phyloP scores from a whole-genome alignment of 768 basidiomycete species.

The Cubamyces sp. region DNA sequence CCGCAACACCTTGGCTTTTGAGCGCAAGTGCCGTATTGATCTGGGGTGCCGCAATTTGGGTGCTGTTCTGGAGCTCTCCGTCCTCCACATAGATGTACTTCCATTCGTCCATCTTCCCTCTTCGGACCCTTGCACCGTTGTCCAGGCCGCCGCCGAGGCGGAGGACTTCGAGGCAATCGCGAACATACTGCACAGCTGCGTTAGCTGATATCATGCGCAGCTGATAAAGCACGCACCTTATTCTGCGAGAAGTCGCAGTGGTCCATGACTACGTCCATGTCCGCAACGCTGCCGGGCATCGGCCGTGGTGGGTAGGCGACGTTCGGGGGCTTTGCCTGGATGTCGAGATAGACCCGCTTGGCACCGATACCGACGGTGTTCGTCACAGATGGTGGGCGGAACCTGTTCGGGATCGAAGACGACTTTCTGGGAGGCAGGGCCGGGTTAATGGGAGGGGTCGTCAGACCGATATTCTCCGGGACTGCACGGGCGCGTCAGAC shows the following conservation, averaged over 20 bases:
- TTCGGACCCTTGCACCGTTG: slow-evolving; percentile 70
- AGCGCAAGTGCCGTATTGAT: slow-evolving; percentile 34
- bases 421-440: slow-evolving; percentile 64
- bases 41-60: slow-evolving; percentile 37
- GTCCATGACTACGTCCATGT: slow-evolving; percentile 90
- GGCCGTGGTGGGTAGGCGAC: slow-evolving; percentile 90
- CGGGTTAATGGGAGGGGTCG: slow-evolving; percentile 65
- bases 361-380: slow-evolving; percentile 76
- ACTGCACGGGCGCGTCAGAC: slow-evolving; percentile 47
- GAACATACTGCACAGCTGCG: slow-evolving; percentile 72
- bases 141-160: slow-evolving; percentile 91
- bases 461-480: slow-evolving; percentile 68
- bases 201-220: slow-evolving; percentile 14
- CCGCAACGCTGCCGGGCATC: slow-evolving; percentile 79
- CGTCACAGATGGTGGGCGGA: slow-evolving; percentile 52
- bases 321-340: slow-evolving; percentile 61
- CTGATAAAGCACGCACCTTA: slow-evolving; percentile 52
- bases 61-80: slow-evolving; percentile 42
- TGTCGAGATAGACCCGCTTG: slow-evolving; percentile 75
- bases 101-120: slow-evolving; percentile 82
- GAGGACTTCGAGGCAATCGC: slow-evolving; percentile 94
- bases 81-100: slow-evolving; percentile 86
- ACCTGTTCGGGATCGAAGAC: slow-evolving; percentile 50
- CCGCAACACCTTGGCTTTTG: slow-evolving; percentile 38
- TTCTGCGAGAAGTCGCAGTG: slow-evolving; percentile 88